These are phyloP conservation scores for Salix caprea DNA, from an alignment of 345 rosid genomes.

Conservation along the genomic window DNA sequence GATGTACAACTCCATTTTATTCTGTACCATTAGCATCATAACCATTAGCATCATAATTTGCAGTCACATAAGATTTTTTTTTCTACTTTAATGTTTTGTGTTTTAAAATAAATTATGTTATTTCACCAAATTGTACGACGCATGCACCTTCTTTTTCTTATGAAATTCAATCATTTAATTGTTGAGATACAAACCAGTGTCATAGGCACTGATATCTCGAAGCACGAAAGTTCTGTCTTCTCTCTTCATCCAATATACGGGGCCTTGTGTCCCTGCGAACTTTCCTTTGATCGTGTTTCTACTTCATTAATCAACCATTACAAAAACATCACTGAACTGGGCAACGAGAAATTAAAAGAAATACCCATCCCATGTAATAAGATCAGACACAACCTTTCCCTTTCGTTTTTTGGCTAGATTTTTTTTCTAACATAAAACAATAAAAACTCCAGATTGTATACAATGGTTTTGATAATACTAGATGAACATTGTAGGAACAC, in stretches of 20 bases:
- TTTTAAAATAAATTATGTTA: no score
- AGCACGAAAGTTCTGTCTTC: neutral
- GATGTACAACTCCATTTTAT: no score
- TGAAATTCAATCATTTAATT: neutral
- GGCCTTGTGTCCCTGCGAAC: neutral
- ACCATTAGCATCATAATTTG: no score
- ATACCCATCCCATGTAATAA: neutral
- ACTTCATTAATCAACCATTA: neutral
- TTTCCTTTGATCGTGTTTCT: neutral
- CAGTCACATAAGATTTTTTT: no score
- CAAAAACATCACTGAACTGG: neutral
- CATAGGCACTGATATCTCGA: neutral
- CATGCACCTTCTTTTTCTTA: no score
- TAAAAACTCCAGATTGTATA: neutral
- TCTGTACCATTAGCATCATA: no score
- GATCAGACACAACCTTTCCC: neutral
- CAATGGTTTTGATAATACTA: neutral
- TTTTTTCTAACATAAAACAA: neutral
- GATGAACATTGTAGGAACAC: neutral
- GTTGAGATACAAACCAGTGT: neutral
- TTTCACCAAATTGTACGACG: no score
- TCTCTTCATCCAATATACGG: neutral
- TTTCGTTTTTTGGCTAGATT: neutral
- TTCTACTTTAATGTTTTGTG: no score
- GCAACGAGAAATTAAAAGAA: neutral